Conservation (phyloP, 2,329 filamentous ascomycete genomes). For the Fusarium cicatricum region DNA sequence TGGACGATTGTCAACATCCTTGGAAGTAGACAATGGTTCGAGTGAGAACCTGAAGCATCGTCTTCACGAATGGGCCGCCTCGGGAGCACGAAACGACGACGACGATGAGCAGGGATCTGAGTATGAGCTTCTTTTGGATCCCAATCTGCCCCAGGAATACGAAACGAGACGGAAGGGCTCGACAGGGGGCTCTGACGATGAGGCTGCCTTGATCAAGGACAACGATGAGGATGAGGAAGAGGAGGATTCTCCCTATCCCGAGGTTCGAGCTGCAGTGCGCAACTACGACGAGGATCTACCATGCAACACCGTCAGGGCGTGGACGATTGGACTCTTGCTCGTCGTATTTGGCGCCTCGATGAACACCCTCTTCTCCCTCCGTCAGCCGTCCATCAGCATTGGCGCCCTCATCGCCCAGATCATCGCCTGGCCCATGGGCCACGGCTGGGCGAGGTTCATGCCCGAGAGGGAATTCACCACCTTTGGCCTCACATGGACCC, state of each 20-base stretch:
- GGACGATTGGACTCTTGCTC: conserved; percentile 67
- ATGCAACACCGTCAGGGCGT: conserved; percentile 71
- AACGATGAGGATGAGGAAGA: conserved; percentile 48
- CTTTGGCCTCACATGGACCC: conserved; percentile 62
- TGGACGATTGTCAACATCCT: conserved; percentile 41
- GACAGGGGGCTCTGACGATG: conserved; percentile 31
- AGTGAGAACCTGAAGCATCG: conserved; percentile 43
- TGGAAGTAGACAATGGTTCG: conserved; percentile 35
- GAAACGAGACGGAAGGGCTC: conserved; percentile 43
- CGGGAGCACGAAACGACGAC: conserved; percentile 50
- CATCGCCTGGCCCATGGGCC: conserved; percentile 69
- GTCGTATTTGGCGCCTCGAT: conserved; percentile 65
- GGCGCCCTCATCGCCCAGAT: conserved; percentile 70
- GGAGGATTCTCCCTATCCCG: conserved; percentile 68
- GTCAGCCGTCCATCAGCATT: conserved; percentile 68
- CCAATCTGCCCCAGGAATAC: conserved; percentile 58
- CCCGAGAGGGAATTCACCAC: conserved; percentile 59
- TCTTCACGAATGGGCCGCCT: conserved; percentile 53
- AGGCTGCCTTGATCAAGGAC: conserved; percentile 33
- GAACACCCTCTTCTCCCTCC: conserved; percentile 71
- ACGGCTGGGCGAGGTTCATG: conserved; percentile 65
- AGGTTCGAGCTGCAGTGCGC: conserved; percentile 69
- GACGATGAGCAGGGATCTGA: conserved; percentile 60
- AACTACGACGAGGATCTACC: conserved; percentile 72
- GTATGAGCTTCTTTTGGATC: conserved; percentile 65